Base-by-base conservation (phyloP, 768 basidiomycete genomes). In the Dacryopinax spathularia region DNA sequence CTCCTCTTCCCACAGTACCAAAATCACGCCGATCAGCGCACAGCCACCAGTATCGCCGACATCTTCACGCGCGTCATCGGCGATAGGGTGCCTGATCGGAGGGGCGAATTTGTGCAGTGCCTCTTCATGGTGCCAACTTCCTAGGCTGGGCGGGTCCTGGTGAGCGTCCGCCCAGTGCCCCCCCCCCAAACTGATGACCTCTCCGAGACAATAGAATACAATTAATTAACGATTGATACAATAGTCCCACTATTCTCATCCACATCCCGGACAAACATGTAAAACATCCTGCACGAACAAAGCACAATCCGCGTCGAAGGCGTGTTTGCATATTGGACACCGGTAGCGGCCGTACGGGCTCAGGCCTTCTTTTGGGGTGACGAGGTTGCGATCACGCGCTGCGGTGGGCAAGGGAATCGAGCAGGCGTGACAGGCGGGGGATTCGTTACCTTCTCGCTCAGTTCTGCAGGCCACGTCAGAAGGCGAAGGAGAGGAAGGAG, bases 261-360 rank as follows among this genome's bases (percentile, higher is more conserved):
- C 60, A 64, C 79, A 80, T 1, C 78, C 77, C 0, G 95, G 93
- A 77, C 95, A 99, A 65, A 89, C 91, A 71, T 97, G 95, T 20
- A 97, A 78, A 22, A 92, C 91, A 66, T 95, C 91, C 69, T 98
- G 96, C 4, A 97, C 85, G 70, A 97, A 96, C 20, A 95, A 82
- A 75, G 98, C 96, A 72, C 96, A 99, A 60, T 98, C 94, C 27
- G 85, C 81, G 72, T 96, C 98, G 70, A 97, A 99, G 71, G 96
- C 87, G 60, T 88, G 77, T 1, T 73, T 69, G 75, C 96, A 98
- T 25, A 89, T 87, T 1, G 87, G 85, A 74, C 96, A 97, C 61
- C 85, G 81, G 73, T 98, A 99, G 34, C 95, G 81, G 18, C 92
- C 89, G 5, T 89, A 77, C 0, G 89, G 84, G 67, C 89, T 93